These are phyloP conservation scores for Citrus glauca DNA, from an alignment of 345 rosid genomes.

Conservation along the genomic window DNA sequence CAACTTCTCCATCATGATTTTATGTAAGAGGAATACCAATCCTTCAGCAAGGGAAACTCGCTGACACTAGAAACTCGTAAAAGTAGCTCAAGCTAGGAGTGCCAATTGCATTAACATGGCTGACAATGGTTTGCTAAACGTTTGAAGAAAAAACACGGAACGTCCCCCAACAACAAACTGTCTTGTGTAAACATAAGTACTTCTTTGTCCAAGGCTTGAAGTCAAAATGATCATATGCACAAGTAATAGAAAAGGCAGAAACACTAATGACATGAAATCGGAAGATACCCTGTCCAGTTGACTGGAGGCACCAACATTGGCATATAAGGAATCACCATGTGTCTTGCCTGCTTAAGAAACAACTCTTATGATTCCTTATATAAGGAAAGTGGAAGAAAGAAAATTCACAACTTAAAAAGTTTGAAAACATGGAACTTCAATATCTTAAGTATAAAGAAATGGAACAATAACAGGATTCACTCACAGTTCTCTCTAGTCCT, in stretches of 20 bases:
- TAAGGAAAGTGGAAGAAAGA: neutral
- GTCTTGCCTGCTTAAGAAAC: conserved; percentile 69
- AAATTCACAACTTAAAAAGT: neutral
- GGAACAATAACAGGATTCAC: conserved; percentile 28
- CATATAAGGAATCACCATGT: conserved; percentile 96
- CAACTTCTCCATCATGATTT: neutral
- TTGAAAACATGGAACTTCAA: neutral
- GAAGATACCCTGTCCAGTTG: conserved; percentile 85
- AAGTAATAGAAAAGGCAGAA: conserved; percentile 14
- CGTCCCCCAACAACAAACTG: neutral
- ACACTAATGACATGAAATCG: conserved; percentile 11
- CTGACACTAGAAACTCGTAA: neutral
- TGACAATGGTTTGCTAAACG: neutral
- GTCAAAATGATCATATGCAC: neutral
- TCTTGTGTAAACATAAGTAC: neutral
- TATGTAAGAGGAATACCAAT: neutral
- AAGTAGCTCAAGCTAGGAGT: neutral
- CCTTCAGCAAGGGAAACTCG: neutral
- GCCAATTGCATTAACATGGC: neutral
- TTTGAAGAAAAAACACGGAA: neutral
- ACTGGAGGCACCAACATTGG: conserved; percentile 98
- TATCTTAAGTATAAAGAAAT: neutral
- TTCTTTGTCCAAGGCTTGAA: neutral
- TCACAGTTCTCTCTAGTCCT: conserved; percentile 87
- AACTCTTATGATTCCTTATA: conserved; percentile 3